These are phyloP conservation scores for Leccinum rimulosum DNA, from an alignment of 768 basidiomycete genomes.

Conservation along the genomic window DNA sequence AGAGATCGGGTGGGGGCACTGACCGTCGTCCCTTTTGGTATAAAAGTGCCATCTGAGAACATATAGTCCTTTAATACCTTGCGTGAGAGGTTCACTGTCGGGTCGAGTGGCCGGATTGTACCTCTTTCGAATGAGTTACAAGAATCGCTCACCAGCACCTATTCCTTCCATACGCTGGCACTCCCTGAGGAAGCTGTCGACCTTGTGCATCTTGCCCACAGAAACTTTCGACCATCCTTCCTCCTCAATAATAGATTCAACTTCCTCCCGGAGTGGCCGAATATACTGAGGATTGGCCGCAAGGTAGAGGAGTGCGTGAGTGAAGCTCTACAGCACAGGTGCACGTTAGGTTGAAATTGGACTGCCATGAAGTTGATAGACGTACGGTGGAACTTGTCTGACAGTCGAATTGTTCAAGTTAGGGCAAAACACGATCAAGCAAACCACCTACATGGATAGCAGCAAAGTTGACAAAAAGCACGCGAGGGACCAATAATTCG, in stretches of 20 bases:
- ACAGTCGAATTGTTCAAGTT: background rate
- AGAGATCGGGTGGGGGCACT: conserved; percentile 17
- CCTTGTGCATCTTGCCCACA: conserved; percentile 30
- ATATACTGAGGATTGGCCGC: conserved; percentile 35
- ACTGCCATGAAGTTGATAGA: no score
- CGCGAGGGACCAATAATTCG: background rate
- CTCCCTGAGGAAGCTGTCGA: conserved; percentile 43
- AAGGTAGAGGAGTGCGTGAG: conserved; percentile 34
- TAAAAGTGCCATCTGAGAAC: conserved; percentile 38
- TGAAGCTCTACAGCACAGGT: conserved; percentile 24
- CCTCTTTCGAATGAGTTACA: no score
- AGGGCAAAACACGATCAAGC: background rate
- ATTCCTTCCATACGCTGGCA: conserved; percentile 31
- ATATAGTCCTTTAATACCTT: conserved; percentile 32
- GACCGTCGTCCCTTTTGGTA: conserved; percentile 34
- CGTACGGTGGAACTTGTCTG: background rate
- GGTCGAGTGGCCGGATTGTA: background rate
- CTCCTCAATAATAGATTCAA: conserved; percentile 27
- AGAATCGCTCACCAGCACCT: background rate
- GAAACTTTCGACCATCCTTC: conserved; percentile 30
- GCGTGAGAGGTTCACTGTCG: conserved; percentile 8
- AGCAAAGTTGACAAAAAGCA: background rate
- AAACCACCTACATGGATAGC: background rate
- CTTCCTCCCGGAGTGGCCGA: conserved; percentile 37
- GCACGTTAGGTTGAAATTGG: background rate